Percentiles rank a stretch among this genome's conserved stretches.
phyloP scores from a whole-genome alignment of 2,329 filamentous ascomycete species.

The Pestalotiopsis sp. region DNA sequence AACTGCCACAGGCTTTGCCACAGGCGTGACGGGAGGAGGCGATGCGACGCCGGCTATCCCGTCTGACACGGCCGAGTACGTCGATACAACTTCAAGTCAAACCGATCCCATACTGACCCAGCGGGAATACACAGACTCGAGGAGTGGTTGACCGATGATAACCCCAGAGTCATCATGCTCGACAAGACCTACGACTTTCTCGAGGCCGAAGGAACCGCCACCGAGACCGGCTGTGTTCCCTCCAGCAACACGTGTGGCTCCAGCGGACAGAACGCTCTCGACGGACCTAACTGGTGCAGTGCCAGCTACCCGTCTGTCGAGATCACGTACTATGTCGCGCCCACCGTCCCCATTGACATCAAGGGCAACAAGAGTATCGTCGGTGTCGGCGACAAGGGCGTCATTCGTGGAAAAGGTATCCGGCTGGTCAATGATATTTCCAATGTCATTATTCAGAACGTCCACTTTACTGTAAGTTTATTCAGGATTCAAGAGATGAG shows the following conservation, averaged over 20 bases:
- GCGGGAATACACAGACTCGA: background rate
- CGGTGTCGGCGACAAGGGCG: conserved; percentile 52
- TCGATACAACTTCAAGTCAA: background rate
- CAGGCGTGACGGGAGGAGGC: background rate
- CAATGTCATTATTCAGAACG: conserved; percentile 64
- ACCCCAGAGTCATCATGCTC: background rate
- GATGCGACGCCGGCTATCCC: background rate
- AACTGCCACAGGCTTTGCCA: background rate
- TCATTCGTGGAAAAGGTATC: conserved; percentile 59
- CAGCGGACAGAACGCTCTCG: background rate
- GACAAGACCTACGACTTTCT: background rate
- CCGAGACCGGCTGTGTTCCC: background rate
- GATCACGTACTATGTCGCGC: conserved; percentile 54
- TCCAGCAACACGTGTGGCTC: background rate
- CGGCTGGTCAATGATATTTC: conserved; percentile 47
- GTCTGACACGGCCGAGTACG: background rate
- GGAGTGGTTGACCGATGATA: background rate
- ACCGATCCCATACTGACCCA: background rate
- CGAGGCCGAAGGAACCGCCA: background rate
- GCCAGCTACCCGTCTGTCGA: conserved; percentile 25
- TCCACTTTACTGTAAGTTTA: conserved; percentile 47
- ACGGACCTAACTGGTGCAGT: background rate
- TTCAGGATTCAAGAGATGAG: background rate
- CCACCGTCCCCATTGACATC: conserved; percentile 50
- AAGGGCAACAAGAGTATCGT: conserved; percentile 60